A percentile compares a stretch with the other conserved stretches of the same genome.
Evolutionary conservation across 116 monocot species (phyloP).

Genomic region (Papilionanthe hybrid): DNA sequence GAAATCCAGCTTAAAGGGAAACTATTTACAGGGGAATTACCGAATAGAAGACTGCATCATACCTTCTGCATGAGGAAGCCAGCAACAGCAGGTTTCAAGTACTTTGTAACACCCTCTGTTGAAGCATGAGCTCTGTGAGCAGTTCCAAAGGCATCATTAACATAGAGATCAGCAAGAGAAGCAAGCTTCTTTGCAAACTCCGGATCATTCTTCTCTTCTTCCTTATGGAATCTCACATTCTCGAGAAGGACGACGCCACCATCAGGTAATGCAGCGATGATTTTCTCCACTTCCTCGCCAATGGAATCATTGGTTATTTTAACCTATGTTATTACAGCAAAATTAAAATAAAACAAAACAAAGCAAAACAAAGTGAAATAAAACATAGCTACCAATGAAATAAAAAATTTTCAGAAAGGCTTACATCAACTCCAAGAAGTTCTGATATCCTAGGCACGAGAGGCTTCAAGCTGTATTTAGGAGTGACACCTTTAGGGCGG

Average conservation of each 20-base stretch:
- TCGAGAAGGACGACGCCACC: slow-evolving; percentile 93
- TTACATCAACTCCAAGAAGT: slow-evolving; percentile 79
- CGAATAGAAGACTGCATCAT: not conserved
- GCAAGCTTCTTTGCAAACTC: slow-evolving; percentile 94
- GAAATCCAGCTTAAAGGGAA: no score
- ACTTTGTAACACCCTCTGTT: slow-evolving; percentile 95
- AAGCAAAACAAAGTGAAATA: not conserved
- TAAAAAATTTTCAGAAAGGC: not conserved
- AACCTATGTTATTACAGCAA: slow-evolving; percentile 34
- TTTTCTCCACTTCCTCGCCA: slow-evolving; percentile 76
- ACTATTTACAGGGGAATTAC: not conserved
- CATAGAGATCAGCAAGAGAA: slow-evolving; percentile 88
- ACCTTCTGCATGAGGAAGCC: slow-evolving; percentile 99
- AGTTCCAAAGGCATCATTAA: slow-evolving; percentile 97
- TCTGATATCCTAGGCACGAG: slow-evolving; percentile 90
- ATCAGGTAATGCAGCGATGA: slow-evolving; percentile 62
- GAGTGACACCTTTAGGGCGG: slow-evolving; percentile 90
- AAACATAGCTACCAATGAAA: not conserved
- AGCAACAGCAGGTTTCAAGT: slow-evolving; percentile 88
- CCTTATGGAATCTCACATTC: slow-evolving; percentile 92
- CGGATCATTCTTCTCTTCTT: slow-evolving; percentile 99
- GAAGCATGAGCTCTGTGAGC: slow-evolving; percentile 97
- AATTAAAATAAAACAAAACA: not conserved
- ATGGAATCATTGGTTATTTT: slow-evolving; percentile 85
- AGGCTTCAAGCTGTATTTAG: slow-evolving; percentile 91